Percentiles rank a stretch among this genome's conserved stretches.
phyloP scores from a whole-genome alignment of 2,329 filamentous ascomycete species.

The Metarhizium brunneum region DNA sequence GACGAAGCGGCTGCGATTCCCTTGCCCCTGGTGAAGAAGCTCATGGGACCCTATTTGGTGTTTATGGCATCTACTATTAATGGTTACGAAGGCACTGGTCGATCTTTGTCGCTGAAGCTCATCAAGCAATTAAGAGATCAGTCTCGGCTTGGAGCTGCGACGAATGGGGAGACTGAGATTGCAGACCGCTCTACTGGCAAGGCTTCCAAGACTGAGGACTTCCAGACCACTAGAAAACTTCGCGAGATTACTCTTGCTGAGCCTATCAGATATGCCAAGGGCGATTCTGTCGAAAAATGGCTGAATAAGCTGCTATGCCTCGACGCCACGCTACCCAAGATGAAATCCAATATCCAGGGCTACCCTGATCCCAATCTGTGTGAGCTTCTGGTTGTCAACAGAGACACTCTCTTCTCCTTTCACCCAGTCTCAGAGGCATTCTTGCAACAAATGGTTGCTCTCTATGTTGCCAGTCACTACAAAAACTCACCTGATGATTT shows the following conservation, averaged over 20 bases:
- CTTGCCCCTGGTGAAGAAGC: constrained; percentile 79
- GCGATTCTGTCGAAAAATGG: constrained; percentile 92
- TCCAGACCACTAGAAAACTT: constrained; percentile 63
- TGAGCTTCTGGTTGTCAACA: constrained; percentile 87
- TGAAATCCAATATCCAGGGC: constrained; percentile 62
- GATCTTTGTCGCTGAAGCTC: constrained; percentile 88
- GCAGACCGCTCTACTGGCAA: constrained; percentile 74
- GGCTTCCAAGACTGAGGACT: constrained; percentile 53
- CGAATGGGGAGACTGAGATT: constrained; percentile 53
- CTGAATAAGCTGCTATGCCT: constrained; percentile 89
- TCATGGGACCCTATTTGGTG: constrained; percentile 93
- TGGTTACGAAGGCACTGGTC: constrained; percentile 93
- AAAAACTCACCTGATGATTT: constrained; percentile 97
- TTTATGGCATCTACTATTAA: constrained; percentile 99
- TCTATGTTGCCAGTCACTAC: constrained; percentile 96
- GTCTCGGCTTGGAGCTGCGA: constrained; percentile 55
- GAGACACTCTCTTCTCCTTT: constrained; percentile 96
- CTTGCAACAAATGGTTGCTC: constrained; percentile 93
- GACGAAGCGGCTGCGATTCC: constrained; percentile 97
- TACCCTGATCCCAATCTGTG: constrained; percentile 88
- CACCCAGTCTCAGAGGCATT: constrained; percentile 96
- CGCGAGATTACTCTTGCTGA: constrained; percentile 89
- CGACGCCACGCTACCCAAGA: constrained; percentile 79
- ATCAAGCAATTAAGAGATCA: constrained; percentile 96
- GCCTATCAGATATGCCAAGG: constrained; percentile 87